Evolutionary conservation across 73 alveolate species (phyloP), one percentile per base, ranked within the genome.

Genomic region (Paramecium primaurelia): DNA sequence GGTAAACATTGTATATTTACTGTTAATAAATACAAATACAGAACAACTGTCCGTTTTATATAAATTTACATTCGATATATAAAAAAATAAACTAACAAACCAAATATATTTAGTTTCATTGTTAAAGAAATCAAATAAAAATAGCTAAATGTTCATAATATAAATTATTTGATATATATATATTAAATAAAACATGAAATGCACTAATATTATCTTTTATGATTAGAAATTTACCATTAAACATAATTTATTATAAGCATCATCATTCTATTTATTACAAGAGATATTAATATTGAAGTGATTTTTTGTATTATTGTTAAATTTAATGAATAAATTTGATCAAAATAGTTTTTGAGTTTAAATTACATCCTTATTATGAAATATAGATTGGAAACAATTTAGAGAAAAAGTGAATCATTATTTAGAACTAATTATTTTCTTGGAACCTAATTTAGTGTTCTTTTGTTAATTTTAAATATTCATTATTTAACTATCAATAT

Each of bases 401-500:
- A 18, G 69, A 16, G 36, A n/a, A 54, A 16, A 54, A 54, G 34
- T 54, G 69, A 54, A 54, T 22, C 69, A 16, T 1, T 7, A 54
- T 2, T 54, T 54, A 7, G 32, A 54, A 54, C 69, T 25, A 16
- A 16, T 54, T 18, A 54, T 54, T 22, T 54, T 54, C 8, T 16
- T 54, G 11, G 14, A 54, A 6, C 34, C 32, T 54, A 54, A 54
- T 54, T 54, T 54, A 8, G 69, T 18, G 69, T 18, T 54, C 30
- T n/a, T 54, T 54, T 54, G 69, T 54, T 54, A 54, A 54, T 54
- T 54, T 54, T 54, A 54, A 64, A 64, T 64, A 64, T 64, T 64
- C 26, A 64, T 28, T 30, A 73, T 73, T 73, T 73, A 73, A 73
- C 87, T 73, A 80, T 89, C 94, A 89, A 83, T 89, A 89, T 11